Percentiles rank a stretch among this genome's conserved stretches.
Evolutionary conservation across 352 stramenopile species (phyloP).

Genomic region (Globisporangium paroecandrum): DNA sequence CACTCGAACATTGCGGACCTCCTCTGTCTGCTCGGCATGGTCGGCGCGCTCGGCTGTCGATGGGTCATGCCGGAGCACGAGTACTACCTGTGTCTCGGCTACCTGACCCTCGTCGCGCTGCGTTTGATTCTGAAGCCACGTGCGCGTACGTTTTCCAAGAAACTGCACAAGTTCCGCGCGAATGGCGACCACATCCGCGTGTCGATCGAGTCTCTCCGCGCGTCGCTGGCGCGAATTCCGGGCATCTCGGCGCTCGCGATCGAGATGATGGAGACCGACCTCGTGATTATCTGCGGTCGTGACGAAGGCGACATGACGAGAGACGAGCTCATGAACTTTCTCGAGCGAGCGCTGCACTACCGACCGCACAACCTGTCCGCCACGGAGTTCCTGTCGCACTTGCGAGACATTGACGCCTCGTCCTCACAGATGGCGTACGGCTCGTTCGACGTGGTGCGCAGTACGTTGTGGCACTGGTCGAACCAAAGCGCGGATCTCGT

Average conservation of each 20-base stretch:
- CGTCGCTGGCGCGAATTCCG: slow-evolving; percentile 75
- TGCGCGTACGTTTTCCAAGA: slow-evolving; percentile 83
- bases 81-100: slow-evolving; percentile 68
- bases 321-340: slow-evolving; percentile 85
- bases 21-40: slow-evolving; percentile 65
- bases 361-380: slow-evolving; percentile 67
- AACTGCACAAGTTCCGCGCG: slow-evolving; percentile 84
- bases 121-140: slow-evolving; percentile 84
- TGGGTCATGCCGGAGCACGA: slow-evolving; percentile 60
- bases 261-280: slow-evolving; percentile 88
- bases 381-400: slow-evolving; percentile 77
- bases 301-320: slow-evolving; percentile 84
- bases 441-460: slow-evolving; percentile 69
- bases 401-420: slow-evolving; percentile 82
- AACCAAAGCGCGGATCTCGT: slow-evolving; percentile 73
- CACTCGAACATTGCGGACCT: slow-evolving; percentile 82
- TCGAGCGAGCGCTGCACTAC: slow-evolving; percentile 78
- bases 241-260: slow-evolving; percentile 78
- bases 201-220: slow-evolving; percentile 79
- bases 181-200: slow-evolving; percentile 85
- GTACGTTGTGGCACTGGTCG: slow-evolving; percentile 82
- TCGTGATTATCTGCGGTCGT: slow-evolving; percentile 84
- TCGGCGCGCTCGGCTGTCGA: slow-evolving; percentile 43
- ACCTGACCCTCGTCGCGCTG: slow-evolving; percentile 60
- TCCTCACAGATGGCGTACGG: slow-evolving; percentile 75